A percentile compares a stretch with the other conserved stretches of the same genome.
phyloP scores from a whole-genome alignment of 345 rosid genomes.

The Microthlaspi erraticum region DNA sequence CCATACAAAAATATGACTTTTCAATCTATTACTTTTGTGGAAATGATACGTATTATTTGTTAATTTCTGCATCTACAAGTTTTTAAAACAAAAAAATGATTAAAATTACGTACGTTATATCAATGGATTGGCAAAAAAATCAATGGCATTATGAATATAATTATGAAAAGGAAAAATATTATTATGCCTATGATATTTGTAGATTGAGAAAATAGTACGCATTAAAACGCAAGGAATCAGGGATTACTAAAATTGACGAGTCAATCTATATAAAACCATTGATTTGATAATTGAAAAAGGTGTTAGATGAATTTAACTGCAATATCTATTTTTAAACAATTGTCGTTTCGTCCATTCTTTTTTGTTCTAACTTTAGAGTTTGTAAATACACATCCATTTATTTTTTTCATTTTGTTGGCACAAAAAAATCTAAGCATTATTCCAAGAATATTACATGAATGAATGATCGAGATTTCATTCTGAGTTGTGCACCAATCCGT shows the following conservation, averaged over 20 bases:
- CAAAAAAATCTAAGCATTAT: slow-evolving; percentile 39
- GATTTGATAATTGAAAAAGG: slow-evolving; percentile 11
- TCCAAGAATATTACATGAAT: slow-evolving; percentile 44
- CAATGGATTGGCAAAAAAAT: neutral
- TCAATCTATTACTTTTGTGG: neutral
- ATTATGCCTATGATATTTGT: slow-evolving; percentile 1
- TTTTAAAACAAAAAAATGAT: neutral
- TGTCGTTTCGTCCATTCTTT: slow-evolving; percentile 40
- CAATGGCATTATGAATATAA: slow-evolving; percentile 7
- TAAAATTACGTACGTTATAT: neutral
- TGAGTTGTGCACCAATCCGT: slow-evolving; percentile 38
- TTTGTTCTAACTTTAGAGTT: slow-evolving; percentile 29
- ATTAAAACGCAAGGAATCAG: slow-evolving; percentile 2
- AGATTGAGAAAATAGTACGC: slow-evolving; percentile 23
- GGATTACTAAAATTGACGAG: slow-evolving; percentile 25
- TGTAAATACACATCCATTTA: slow-evolving; percentile 1
- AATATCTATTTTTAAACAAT: slow-evolving; percentile 31
- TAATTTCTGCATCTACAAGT: neutral
- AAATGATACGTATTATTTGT: neutral
- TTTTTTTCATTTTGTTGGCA: slow-evolving; percentile 29
- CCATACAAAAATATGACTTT: neutral
- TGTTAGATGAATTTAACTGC: slow-evolving; percentile 24
- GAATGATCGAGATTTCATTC: slow-evolving; percentile 41
- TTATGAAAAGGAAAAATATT: neutral
- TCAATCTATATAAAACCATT: slow-evolving; percentile 26